A percentile compares a stretch with the other conserved stretches of the same genome.
phyloP scores from a whole-genome alignment of 176 grass and related monocot species.

The Hordeum vulgare region MorexV3_pseudomolecules_assembly NC_058519.1:587943257-587943756 shows the following conservation, averaged over 20 bases:
- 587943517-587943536: neutral
- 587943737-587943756: slow-evolving; percentile 52
- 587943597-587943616: neutral
- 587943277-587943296: neutral
- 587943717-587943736: slow-evolving; percentile 71
- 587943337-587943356: neutral
- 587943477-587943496: neutral
- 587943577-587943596: neutral
- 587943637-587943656: slow-evolving; percentile 34
- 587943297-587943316: neutral
- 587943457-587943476: neutral
- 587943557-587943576: neutral
- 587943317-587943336: neutral
- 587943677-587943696: slow-evolving; percentile 67
- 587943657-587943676: slow-evolving; percentile 68
- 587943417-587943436: neutral
- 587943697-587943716: slow-evolving; percentile 72
- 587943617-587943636: neutral
- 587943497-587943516: neutral
- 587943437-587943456: neutral
- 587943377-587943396: neutral
- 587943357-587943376: neutral
- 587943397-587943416: neutral
- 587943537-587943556: neutral
- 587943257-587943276: neutral